Evolutionary conservation across 2,329 filamentous ascomycete species (phyloP).

Genomic region (Rutstroemia sp.): DNA sequence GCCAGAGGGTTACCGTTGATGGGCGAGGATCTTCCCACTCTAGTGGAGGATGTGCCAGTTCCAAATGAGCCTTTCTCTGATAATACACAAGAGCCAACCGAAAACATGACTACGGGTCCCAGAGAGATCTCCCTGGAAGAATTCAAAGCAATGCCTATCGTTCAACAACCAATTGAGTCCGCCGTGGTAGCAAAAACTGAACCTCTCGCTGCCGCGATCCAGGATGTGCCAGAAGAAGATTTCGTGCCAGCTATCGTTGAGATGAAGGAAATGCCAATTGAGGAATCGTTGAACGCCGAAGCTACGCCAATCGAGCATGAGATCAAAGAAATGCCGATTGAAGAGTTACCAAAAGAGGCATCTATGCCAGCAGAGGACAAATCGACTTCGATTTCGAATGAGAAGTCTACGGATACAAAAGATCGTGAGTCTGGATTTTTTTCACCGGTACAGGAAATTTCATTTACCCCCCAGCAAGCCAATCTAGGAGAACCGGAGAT

Average conservation of each 20-base stretch:
- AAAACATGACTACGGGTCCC: background rate
- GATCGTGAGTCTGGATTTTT: slow-evolving; percentile 15
- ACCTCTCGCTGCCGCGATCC: background rate
- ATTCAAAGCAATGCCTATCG: background rate
- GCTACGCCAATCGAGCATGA: background rate
- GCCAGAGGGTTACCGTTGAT: background rate
- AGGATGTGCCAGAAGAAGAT: background rate
- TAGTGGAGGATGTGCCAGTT: background rate
- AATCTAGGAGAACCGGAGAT: slow-evolving; percentile 5
- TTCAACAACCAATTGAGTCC: background rate
- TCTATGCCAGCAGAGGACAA: slow-evolving; percentile 12
- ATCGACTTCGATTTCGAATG: slow-evolving; percentile 10
- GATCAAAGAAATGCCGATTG: background rate
- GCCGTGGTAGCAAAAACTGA: background rate
- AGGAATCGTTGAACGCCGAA: background rate
- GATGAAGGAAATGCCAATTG: background rate
- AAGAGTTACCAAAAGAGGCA: slow-evolving; percentile 2
- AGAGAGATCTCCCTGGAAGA: background rate
- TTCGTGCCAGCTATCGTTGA: background rate
- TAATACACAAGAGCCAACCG: background rate
- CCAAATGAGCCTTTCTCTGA: background rate
- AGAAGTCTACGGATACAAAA: slow-evolving; percentile 20
- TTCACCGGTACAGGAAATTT: slow-evolving; percentile 11
- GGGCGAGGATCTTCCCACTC: background rate
- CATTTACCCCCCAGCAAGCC: background rate